A percentile compares a stretch with the other conserved stretches of the same genome.
Conservation (phyloP, 805 yeast genomes). For the Yarrowia porcina region DNA sequence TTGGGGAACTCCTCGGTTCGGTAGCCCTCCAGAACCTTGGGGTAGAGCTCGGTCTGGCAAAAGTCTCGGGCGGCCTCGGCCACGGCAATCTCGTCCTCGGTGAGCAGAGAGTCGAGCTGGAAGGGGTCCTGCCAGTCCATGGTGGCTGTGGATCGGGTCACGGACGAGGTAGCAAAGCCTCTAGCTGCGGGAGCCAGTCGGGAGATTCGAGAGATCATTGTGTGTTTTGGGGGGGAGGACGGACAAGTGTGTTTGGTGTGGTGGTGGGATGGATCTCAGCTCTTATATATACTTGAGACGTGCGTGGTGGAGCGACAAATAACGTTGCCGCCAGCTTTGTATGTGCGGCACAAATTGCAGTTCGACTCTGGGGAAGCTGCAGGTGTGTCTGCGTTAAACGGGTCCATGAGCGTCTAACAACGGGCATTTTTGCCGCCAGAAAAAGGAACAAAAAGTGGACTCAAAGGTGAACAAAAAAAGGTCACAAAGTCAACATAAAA, state of each 20-base stretch:
- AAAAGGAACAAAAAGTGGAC: too few relatives aligned
- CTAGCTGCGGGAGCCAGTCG: conserved; percentile 17
- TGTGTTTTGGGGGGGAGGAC: neutral
- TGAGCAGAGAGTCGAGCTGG: conserved; percentile 37
- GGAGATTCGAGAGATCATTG: conserved; percentile 2
- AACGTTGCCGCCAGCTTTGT: conserved; percentile 17
- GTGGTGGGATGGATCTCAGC: neutral
- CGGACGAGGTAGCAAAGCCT: conserved; percentile 12
- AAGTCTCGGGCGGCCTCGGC: conserved; percentile 41
- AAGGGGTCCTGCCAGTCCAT: conserved; percentile 44
- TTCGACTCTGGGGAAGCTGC: conserved; percentile 17
- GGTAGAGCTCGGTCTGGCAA: conserved; percentile 41
- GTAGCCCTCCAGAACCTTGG: conserved; percentile 42
- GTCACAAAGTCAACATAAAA: too few relatives aligned
- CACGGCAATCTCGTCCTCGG: conserved; percentile 43
- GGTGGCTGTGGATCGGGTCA: conserved; percentile 13
- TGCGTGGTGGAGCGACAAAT: neutral
- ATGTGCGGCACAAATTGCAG: conserved; percentile 24
- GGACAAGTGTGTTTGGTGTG: neutral
- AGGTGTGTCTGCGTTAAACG: neutral
- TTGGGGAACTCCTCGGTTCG: conserved; percentile 42
- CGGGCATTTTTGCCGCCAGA: conserved; percentile 2
- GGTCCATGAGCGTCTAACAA: too few relatives aligned
- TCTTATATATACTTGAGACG: neutral
- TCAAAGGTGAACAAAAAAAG: too few relatives aligned